Conservation (phyloP, 805 yeast species). For the Lachancea dasiensis region DNA sequence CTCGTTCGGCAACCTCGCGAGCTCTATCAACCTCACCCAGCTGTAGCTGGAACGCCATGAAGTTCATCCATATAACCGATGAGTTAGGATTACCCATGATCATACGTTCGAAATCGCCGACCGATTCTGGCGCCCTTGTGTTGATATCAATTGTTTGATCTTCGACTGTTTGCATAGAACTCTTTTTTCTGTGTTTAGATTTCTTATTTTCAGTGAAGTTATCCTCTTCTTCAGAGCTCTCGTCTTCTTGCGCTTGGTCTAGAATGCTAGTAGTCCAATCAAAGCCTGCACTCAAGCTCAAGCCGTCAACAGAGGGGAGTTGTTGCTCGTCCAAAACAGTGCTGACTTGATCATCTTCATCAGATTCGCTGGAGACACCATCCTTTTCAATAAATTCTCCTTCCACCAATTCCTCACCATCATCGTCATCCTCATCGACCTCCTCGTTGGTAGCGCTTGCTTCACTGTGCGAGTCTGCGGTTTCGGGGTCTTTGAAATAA, state of each 20-base stretch:
- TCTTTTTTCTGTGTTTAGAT: slow-evolving; percentile 44
- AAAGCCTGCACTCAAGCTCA: slow-evolving; percentile 73
- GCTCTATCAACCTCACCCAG: slow-evolving; percentile 92
- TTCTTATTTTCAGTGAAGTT: slow-evolving; percentile 37
- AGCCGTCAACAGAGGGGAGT: slow-evolving; percentile 40
- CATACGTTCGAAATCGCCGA: slow-evolving; percentile 84
- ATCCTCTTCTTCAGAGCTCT: slow-evolving; percentile 53
- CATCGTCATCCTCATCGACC: slow-evolving; percentile 4
- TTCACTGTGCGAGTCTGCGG: no score
- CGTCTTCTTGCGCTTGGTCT: slow-evolving; percentile 66
- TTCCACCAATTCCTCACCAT: slow-evolving; percentile 23
- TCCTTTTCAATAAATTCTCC: slow-evolving; percentile 22
- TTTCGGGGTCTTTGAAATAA: slow-evolving; percentile 44
- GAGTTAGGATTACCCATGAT: slow-evolving; percentile 90
- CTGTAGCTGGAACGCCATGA: slow-evolving; percentile 96
- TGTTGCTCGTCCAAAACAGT: slow-evolving; percentile 14
- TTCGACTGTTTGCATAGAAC: slow-evolving; percentile 41
- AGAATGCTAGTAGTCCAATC: slow-evolving; percentile 93
- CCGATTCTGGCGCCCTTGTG: slow-evolving; percentile 86
- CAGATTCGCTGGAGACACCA: slow-evolving; percentile 20
- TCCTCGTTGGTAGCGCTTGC: not conserved
- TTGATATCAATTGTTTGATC: slow-evolving; percentile 83
- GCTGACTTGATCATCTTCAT: slow-evolving; percentile 28
- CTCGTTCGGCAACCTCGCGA: slow-evolving; percentile 87
- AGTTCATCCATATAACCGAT: slow-evolving; percentile 93